Percentiles rank a stretch among this genome's conserved stretches.
Conservation (phyloP, 306 rosid genomes). For the Gillenia trifoliata region DNA sequence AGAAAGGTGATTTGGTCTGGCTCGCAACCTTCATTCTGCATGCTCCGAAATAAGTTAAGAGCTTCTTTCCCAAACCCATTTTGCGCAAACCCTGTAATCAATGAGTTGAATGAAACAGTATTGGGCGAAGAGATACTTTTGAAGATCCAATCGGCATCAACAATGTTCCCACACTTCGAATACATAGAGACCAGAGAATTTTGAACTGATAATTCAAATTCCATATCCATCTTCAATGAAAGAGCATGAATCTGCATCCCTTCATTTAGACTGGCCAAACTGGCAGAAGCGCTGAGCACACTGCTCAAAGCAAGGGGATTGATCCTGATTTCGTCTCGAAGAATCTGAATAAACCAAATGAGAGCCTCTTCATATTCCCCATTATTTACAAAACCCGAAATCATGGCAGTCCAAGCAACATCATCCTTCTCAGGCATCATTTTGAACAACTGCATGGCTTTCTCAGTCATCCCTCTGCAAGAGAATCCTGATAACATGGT, state of each 20-base stretch:
- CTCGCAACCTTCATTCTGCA: constrained; percentile 49
- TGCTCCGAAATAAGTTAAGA: constrained; percentile 44
- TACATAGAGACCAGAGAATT: constrained; percentile 78
- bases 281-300: constrained; percentile 65
- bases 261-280: constrained; percentile 54
- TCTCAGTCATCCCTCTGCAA: constrained; percentile 43
- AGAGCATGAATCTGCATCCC: constrained; percentile 68
- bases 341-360: constrained; percentile 61
- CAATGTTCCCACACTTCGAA: constrained; percentile 66
- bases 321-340: constrained; percentile 35
- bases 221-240: constrained; percentile 53
- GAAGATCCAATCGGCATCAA: constrained; percentile 54
- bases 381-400: constrained; percentile 72
- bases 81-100: constrained; percentile 72
- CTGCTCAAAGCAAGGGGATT: constrained; percentile 63
- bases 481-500: constrained; percentile 60
- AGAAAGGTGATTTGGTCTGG: constrained; percentile 63
- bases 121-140: constrained; percentile 41
- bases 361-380: constrained; percentile 57
- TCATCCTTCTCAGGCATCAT: constrained; percentile 64
- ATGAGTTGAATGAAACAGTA: constrained; percentile 56
- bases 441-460: constrained; percentile 49
- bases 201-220: constrained; percentile 56
- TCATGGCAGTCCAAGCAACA: constrained; percentile 75
- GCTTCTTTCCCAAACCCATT: constrained; percentile 70